Conservation (phyloP, 1,139 yeast genomes). For the Candida frijolesensis region DNA sequence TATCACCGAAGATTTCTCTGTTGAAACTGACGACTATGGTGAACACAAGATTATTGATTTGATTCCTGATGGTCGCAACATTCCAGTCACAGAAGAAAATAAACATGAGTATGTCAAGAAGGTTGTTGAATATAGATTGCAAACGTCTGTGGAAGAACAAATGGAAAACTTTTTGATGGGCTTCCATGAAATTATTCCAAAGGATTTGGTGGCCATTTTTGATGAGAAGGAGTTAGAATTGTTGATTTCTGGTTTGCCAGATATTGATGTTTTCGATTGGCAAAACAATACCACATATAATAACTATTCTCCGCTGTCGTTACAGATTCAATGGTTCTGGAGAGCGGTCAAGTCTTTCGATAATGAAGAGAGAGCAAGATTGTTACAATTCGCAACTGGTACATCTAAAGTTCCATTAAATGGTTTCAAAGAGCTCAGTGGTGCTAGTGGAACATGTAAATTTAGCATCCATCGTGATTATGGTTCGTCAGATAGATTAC, state of each 20-base stretch:
- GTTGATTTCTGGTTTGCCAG: slow-evolving; percentile 92
- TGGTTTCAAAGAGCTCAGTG: slow-evolving; percentile 89
- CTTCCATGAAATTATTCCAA: slow-evolving; percentile 90
- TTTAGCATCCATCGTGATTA: slow-evolving; percentile 91
- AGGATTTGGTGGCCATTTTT: slow-evolving; percentile 81
- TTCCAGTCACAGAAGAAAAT: slow-evolving; percentile 90
- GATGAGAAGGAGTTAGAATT: slow-evolving; percentile 96
- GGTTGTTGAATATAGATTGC: slow-evolving; percentile 85
- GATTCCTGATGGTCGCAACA: slow-evolving; percentile 78
- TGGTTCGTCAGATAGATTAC: slow-evolving; percentile 83
- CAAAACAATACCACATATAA: slow-evolving; percentile 79
- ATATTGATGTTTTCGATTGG: slow-evolving; percentile 96
- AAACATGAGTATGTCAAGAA: slow-evolving; percentile 85
- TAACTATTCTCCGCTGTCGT: slow-evolving; percentile 81
- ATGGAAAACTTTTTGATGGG: slow-evolving; percentile 85
- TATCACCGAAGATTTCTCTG: slow-evolving; percentile 93
- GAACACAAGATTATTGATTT: slow-evolving; percentile 80
- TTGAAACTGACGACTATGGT: slow-evolving; percentile 94
- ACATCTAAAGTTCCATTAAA: slow-evolving; percentile 94
- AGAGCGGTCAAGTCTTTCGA: slow-evolving; percentile 95
- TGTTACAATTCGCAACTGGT: slow-evolving; percentile 95
- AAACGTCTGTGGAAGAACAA: slow-evolving; percentile 84
- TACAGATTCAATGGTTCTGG: slow-evolving; percentile 98
- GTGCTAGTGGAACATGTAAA: slow-evolving; percentile 84
- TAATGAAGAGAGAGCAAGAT: slow-evolving; percentile 89